A percentile compares a stretch with the other conserved stretches of the same genome.
phyloP scores from a whole-genome alignment of 2,329 filamentous ascomycete genomes.

The Colletotrichum scovillei region DNA sequence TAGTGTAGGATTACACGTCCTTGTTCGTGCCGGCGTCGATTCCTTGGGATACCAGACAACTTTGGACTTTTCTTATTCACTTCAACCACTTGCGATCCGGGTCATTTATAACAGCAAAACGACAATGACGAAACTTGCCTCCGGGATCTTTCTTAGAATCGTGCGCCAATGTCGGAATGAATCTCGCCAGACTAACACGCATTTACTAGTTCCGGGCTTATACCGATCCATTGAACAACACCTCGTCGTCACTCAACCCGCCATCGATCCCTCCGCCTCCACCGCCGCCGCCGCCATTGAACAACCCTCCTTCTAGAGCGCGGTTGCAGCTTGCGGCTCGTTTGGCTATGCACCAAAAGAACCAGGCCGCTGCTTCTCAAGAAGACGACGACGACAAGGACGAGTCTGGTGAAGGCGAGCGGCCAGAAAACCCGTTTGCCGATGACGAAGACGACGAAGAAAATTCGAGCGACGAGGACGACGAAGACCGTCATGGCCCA shows the following conservation, averaged over 20 bases:
- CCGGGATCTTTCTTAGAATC: conserved; percentile 1
- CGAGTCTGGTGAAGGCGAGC: conserved; percentile 31
- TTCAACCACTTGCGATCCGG: conserved; percentile 7
- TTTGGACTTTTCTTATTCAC: conserved; percentile 31
- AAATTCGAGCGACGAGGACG: conserved; percentile 64
- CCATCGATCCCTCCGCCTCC: conserved; percentile 70
- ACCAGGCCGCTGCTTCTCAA: conserved; percentile 57
- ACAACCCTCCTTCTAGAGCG: conserved; percentile 87
- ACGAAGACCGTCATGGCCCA: conserved; percentile 47
- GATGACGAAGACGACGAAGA: conserved; percentile 64
- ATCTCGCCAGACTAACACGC: conserved; percentile 21
- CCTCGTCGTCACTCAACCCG: conserved; percentile 61
- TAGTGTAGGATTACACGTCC: conserved; percentile 33
- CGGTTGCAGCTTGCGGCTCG: conserved; percentile 91
- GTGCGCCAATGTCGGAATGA: conserved; percentile 4
- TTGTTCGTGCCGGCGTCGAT: conserved; percentile 30
- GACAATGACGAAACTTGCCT: conserved; percentile 27
- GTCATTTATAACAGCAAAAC: conserved; percentile 2
- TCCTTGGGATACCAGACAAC: conserved; percentile 34
- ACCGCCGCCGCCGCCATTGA: conserved; percentile 81
- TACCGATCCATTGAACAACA: conserved; percentile 64
- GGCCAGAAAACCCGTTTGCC: conserved; percentile 64
- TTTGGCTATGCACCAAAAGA: conserved; percentile 80
- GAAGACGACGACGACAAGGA: conserved; percentile 46
- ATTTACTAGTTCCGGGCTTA: conserved; percentile 66